phyloP scores from a whole-genome alignment of 2,329 filamentous ascomycete species.

The Cordyceps javanica region DNA sequence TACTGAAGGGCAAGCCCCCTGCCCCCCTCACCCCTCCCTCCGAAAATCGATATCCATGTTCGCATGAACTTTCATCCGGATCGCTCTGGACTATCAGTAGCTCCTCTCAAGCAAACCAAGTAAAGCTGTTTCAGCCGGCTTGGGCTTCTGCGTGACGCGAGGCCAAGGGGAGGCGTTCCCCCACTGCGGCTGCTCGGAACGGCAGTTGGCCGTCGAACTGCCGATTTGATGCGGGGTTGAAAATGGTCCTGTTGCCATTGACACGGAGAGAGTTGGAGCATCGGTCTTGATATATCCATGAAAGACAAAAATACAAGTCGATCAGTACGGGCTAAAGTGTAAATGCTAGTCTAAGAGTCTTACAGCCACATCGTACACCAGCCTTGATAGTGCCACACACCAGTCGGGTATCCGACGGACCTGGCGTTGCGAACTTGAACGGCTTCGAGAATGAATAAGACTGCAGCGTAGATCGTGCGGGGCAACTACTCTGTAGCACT shows the following conservation, averaged over 20 bases:
- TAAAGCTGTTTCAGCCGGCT: too few relatives aligned
- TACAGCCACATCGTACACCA: not conserved
- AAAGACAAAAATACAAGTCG: not conserved
- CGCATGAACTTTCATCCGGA: too few relatives aligned
- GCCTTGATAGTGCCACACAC: not conserved
- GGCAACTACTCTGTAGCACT: not conserved
- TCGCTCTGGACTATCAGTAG: too few relatives aligned
- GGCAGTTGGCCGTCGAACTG: slow-evolving; percentile 9
- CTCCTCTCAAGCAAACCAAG: too few relatives aligned
- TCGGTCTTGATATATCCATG: too few relatives aligned
- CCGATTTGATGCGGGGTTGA: slow-evolving; percentile 7
- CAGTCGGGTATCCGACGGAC: too few relatives aligned
- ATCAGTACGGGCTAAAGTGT: not conserved
- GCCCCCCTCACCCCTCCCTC: too few relatives aligned
- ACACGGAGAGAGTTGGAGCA: too few relatives aligned
- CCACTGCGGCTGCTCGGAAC: not conserved
- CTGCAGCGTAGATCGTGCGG: not conserved
- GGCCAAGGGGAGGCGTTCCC: too few relatives aligned
- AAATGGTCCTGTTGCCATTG: not conserved
- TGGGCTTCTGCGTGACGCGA: too few relatives aligned
- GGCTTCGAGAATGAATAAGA: not conserved
- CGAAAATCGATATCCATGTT: too few relatives aligned
- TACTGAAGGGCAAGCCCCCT: too few relatives aligned
- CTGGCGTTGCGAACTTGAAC: not conserved
- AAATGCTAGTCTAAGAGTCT: not conserved